Conservation (phyloP, 257 asterid genomes). For the Solanum rostratum region DNA sequence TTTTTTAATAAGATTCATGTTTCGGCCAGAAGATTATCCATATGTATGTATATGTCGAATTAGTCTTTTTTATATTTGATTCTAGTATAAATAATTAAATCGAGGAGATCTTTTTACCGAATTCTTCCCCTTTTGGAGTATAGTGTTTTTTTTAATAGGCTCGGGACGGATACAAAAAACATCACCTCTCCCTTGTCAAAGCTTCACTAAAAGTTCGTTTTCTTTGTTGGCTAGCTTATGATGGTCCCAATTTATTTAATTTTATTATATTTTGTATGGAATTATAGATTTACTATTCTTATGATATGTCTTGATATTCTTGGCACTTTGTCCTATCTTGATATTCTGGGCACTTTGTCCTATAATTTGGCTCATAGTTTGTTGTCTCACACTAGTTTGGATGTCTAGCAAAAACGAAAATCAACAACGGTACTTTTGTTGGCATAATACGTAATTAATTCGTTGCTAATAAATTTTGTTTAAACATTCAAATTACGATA, state of each 20-base stretch:
- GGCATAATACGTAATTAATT: neutral
- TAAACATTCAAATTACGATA: neutral
- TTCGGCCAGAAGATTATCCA: neutral
- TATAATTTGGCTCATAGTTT: neutral
- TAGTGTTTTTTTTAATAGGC: neutral
- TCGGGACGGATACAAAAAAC: neutral
- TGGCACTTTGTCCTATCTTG: neutral
- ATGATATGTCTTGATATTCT: neutral
- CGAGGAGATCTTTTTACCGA: neutral
- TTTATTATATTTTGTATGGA: neutral
- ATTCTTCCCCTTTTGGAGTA: neutral
- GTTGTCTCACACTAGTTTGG: neutral
- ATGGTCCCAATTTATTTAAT: neutral
- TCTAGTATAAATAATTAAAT: neutral
- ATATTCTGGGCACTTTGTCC: neutral
- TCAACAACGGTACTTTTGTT: neutral
- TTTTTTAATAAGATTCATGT: neutral
- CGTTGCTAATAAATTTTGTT: neutral
- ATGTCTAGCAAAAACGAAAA: neutral
- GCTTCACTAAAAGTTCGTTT: neutral
- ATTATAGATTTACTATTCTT: neutral
- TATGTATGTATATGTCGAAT: neutral
- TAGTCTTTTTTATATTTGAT: neutral
- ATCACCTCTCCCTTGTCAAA: neutral
- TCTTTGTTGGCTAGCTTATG: neutral